Evolutionary conservation across 2,329 filamentous ascomycete genomes (phyloP), one percentile per base, ranked within the genome.

Genomic region (Rosellinia necatrix): DNA sequence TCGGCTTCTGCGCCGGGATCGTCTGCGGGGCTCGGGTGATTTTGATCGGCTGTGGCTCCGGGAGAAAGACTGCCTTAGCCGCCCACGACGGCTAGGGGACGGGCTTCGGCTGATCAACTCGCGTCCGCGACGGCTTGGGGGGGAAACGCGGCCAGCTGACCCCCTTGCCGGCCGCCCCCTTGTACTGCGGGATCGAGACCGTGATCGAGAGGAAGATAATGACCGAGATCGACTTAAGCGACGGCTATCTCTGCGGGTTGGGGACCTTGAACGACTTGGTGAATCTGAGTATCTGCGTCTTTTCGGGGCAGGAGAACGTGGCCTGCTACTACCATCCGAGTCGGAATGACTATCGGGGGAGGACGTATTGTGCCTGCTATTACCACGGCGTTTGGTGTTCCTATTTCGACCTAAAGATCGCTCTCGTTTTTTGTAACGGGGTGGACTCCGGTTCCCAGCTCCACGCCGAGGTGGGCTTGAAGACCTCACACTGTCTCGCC

Each of bases 251-350:
- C 74, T 75, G 25, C 74, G 56, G 68, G 73, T 51, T 60, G 73
- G 56, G 64, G 74, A 56, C 48, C 66, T 66, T 37, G 81, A 82
- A 17, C 77, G 74, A 60, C 78, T 82, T 30, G 73, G 72, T 4
- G 78, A 81, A 12, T 71, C 69, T 3, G 80, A 80, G 53, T 79
- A 78, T 53, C 80, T 76, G 29, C 81, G 76, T 42, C 80, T 75
- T 62, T 84, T 84, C 2, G 74, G 71, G 4, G 72, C 68, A 5
- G 77, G 79, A 6, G 79, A 78, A 43, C 64, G 70, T 24, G 67
- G 68, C 55, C 65, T 63, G 52, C 65, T 66, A 49, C 58, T 61
- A 22, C 44, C 40, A 42, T 65, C 64, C 25, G 69, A 69, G 17
- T 51, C 62, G 21, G 66, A 68, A 42, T 41, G 61, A 43, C 63